Conservation (phyloP, 1,139 yeast species). For the Saccharomycopsis hybrid region DNA sequence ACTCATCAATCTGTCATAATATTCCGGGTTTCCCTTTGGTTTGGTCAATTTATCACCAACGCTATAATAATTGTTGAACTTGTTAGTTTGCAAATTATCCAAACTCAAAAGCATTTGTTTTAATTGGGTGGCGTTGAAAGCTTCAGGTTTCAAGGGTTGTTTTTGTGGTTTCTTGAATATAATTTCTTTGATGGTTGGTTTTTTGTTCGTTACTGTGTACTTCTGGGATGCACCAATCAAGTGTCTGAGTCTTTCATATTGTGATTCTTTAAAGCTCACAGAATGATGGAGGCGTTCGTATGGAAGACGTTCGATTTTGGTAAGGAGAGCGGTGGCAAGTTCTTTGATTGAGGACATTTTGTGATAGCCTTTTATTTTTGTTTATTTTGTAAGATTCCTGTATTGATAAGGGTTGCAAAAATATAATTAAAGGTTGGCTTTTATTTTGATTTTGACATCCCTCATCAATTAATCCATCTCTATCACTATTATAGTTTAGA, state of each 20-base stretch:
- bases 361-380: too few species aligned
- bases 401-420: too few species aligned
- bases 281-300: constrained; percentile 60
- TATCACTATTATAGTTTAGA: too few species aligned
- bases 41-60: constrained; percentile 58
- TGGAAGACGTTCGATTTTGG: constrained; percentile 43
- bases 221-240: constrained; percentile 33
- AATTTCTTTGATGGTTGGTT: constrained; percentile 28
- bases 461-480: too few species aligned
- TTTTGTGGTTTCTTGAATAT: constrained; percentile 24
- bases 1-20: constrained; percentile 61
- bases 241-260: constrained; percentile 48
- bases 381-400: too few species aligned
- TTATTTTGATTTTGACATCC: too few species aligned
- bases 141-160: constrained; percentile 10
- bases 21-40: constrained; percentile 81
- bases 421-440: too few species aligned
- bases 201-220: constrained; percentile 26
- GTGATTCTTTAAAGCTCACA: constrained; percentile 61
- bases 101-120: constrained; percentile 55
- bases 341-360: constrained; percentile 22
- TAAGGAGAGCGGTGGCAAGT: constrained; percentile 37
- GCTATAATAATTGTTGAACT: constrained; percentile 56
- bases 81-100: constrained; percentile 52
- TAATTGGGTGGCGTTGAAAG: constrained; percentile 36